Conservation (phyloP, 2,329 filamentous ascomycete species). For the Penicillium thymicola region DNA sequence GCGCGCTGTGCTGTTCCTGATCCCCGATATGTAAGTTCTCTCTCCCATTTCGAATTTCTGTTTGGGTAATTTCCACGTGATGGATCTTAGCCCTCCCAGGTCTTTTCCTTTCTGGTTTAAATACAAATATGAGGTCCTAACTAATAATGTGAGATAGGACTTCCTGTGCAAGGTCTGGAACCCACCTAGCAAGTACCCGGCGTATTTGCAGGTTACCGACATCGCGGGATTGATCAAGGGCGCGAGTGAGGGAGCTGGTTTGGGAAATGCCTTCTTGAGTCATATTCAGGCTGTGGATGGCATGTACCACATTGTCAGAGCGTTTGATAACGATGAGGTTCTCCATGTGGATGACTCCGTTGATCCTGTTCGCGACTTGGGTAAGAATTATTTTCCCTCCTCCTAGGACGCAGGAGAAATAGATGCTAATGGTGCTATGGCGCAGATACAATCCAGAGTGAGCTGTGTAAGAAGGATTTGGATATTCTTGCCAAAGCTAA, state of each 20-base stretch:
- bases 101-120: background rate
- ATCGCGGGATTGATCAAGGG: conserved; percentile 6
- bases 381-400: background rate
- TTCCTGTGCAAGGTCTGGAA: conserved; percentile 7
- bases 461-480: conserved; percentile 7
- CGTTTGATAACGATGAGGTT: conserved; percentile 2
- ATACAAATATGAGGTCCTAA: background rate
- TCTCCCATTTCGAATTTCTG: background rate
- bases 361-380: background rate
- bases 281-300: conserved; percentile 7
- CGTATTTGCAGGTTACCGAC: conserved; percentile 6
- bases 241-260: background rate
- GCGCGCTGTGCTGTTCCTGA: conserved; percentile 4
- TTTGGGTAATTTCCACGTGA: background rate
- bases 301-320: conserved; percentile 6
- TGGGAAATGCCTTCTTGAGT: conserved; percentile 6
- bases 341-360: conserved; percentile 3
- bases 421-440: background rate
- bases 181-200: conserved; percentile 3
- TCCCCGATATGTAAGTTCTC: conserved; percentile 1
- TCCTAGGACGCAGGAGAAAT: background rate
- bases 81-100: background rate
- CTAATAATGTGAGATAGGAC: background rate
- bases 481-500: conserved; percentile 4
- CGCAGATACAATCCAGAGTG: conserved; percentile 5